Evolutionary conservation across 169 alveolate species (phyloP).

Genomic region (Cystoisospora suis): DNA sequence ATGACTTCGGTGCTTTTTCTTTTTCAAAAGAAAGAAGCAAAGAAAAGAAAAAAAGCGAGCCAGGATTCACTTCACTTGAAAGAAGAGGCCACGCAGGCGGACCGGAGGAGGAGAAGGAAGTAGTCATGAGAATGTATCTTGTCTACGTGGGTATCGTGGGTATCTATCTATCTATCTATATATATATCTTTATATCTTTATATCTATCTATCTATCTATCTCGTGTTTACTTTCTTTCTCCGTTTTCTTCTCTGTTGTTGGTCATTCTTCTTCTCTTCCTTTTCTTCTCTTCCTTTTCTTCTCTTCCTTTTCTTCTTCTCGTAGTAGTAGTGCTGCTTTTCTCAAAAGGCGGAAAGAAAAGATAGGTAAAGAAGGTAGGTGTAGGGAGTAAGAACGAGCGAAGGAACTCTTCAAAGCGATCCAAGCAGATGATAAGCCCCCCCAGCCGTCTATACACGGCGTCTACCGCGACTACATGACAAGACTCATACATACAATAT

Average conservation of each 20-base stretch:
- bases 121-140: not conserved
- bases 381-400: not conserved
- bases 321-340: not conserved
- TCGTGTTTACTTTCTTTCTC: not conserved
- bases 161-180: not conserved
- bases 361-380: not conserved
- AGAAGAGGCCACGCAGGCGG: not conserved
- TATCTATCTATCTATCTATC: not conserved
- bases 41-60: not conserved
- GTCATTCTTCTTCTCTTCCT: not conserved
- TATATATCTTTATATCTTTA: not conserved
- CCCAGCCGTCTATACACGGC: not conserved
- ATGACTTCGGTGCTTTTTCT: not conserved
- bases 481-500: not conserved
- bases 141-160: not conserved
- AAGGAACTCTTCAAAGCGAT: not conserved
- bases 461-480: not conserved
- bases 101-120: not conserved
- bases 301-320: too few species aligned
- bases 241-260: not conserved
- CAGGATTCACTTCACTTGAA: not conserved
- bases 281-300: not conserved
- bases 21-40: not conserved
- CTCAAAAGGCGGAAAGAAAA: not conserved
- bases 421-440: not conserved